Base-by-base conservation (phyloP, 2,329 filamentous ascomycete species). In the Purpureocillium takamizusanense region DNA sequence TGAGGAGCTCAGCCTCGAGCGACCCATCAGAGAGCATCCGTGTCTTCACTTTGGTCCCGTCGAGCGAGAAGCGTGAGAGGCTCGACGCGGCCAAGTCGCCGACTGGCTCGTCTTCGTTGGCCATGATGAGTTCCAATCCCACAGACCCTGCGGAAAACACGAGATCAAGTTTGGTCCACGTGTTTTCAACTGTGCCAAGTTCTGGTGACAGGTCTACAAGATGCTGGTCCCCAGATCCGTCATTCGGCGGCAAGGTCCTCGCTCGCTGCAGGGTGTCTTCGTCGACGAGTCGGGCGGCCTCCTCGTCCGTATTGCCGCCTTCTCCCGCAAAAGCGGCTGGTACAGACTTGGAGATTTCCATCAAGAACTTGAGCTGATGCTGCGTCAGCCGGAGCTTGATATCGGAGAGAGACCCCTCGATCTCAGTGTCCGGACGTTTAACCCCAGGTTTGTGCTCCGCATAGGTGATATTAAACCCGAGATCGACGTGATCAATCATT, bases 401-500 rank as follows among this genome's bases (percentile, higher is more conserved):
- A 39, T 95, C 85, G 6, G 89, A 95, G 80, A 99, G 87, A 35
- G 76, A 82, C 4, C 90, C 89, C 56, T 92, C 82, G 15, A 98
- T 81, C 61, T 97, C 90, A 36, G 88, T 81, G 53, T 98, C 90
- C 1, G 92, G 92, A 30, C 90, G 76, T 52, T 92, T 81, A 38
- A 75, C 69, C 12, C 83, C 84, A 25, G 76, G 60, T 49, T 78
- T 80, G 55, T 98, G 92, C 55, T 97, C 90, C 1, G 89, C 78
- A 60, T 95, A 90, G 3, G 84, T 94, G 46, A 98, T 81, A 43
- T 85, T 86, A 63, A 98, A 95, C 35, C 85, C 86, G 17, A 99
- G 68, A 56, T 98, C 92, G 11, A 98, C 88, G 50, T 95, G 88
- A 53, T 98, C 89, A 49, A 99, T 95, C 67, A 99, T 83, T 56